phyloP scores from a whole-genome alignment of 805 yeast genomes.

The Kuraishia ogatae region DNA sequence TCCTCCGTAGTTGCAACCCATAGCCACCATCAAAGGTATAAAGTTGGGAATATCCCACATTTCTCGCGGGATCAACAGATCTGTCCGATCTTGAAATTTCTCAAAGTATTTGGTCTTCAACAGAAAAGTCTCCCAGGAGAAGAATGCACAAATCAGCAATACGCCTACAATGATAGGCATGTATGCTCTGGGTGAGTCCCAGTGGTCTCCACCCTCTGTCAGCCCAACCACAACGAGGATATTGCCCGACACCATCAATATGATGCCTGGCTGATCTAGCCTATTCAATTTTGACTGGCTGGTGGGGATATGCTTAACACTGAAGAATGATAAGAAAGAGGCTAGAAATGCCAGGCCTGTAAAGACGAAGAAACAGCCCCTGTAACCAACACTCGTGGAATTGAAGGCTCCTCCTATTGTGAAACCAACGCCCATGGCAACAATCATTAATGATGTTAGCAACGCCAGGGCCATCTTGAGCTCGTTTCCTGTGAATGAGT shows the following conservation, averaged over 20 bases:
- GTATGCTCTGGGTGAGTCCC: conserved; percentile 25
- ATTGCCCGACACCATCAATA: conserved; percentile 20
- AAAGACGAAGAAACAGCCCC: conserved; percentile 27
- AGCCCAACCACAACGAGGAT: conserved; percentile 26
- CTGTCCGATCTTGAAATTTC: conserved; percentile 10
- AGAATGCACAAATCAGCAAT: conserved; percentile 12
- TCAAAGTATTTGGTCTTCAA: background rate
- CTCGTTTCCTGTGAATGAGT: conserved; percentile 18
- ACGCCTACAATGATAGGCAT: conserved; percentile 25
- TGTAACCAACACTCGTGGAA: conserved; percentile 26
- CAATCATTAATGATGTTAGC: conserved; percentile 17
- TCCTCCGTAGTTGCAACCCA: conserved; percentile 10
- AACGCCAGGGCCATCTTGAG: conserved; percentile 18
- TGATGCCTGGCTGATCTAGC: conserved; percentile 24
- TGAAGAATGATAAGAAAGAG: conserved; percentile 16
- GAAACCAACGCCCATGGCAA: conserved; percentile 29
- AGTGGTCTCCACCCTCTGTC: conserved; percentile 28
- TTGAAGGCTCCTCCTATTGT: conserved; percentile 38
- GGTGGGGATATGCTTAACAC: conserved; percentile 19
- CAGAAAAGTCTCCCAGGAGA: conserved; percentile 17
- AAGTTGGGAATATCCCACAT: conserved; percentile 19
- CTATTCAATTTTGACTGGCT: conserved; percentile 11
- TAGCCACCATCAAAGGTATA: conserved; percentile 11
- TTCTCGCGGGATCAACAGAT: conserved; percentile 20
- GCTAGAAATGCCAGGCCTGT: conserved; percentile 21